phyloP scores from a whole-genome alignment of 345 rosid genomes.

The Carallia pectinifolia region DNA sequence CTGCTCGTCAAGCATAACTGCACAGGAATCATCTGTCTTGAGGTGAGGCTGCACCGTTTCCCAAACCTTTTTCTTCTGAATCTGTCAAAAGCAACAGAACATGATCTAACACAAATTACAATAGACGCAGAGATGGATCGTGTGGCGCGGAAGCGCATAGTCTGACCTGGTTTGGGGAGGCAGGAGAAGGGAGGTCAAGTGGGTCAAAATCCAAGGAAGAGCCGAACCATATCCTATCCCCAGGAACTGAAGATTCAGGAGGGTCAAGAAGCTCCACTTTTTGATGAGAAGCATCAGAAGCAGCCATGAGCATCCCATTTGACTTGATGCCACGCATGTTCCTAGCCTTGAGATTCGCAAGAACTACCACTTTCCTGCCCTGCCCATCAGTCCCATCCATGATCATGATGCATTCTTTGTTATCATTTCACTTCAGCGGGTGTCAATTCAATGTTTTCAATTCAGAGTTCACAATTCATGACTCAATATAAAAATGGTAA shows the following conservation, averaged over 20 bases:
- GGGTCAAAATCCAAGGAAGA: conserved; percentile 40
- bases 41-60: conserved; percentile 82
- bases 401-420: neutral
- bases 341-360: conserved; percentile 85
- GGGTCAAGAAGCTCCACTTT: conserved; percentile 81
- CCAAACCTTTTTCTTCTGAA: conserved; percentile 93
- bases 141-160: neutral
- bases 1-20: conserved; percentile 55
- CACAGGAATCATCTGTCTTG: conserved; percentile 61
- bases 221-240: conserved; percentile 91
- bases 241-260: conserved; percentile 66
- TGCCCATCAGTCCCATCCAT: conserved; percentile 10
- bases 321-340: conserved; percentile 97
- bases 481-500: too few relatives aligned
- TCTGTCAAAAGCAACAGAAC: conserved; percentile 32
- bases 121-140: neutral
- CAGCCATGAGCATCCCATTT: conserved; percentile 83
- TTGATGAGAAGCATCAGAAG: conserved; percentile 76
- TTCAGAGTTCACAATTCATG: too few relatives aligned
- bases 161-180: conserved; percentile 72
- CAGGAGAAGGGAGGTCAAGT: conserved; percentile 49
- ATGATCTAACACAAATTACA: neutral
- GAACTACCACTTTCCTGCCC: conserved; percentile 73
- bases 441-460: too few relatives aligned
- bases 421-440: too few relatives aligned